Evolutionary conservation across 2,329 filamentous ascomycete genomes (phyloP), one percentile per base, ranked within the genome.

Genomic region (Alternaria atra): DNA sequence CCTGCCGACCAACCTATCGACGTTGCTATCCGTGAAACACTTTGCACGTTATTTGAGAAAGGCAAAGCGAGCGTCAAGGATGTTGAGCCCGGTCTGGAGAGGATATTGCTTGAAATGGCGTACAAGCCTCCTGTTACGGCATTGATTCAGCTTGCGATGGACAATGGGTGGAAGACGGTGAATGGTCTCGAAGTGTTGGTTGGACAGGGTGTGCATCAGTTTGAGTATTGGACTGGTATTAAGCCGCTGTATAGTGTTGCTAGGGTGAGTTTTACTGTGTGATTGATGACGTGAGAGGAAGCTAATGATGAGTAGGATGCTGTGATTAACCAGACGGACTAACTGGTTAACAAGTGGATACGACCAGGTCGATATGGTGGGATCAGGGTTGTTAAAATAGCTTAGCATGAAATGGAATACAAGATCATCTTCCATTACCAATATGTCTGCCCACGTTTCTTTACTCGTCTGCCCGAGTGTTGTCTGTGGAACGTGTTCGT

Each of bases 1-100:
- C 95, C 95, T 1, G 95, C 92, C 0, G 92, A 97, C 79, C 86
- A 86, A 63, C 91, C 94, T 0, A 91, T 98, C 63, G 94, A 97
- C 66, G 71, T 85, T 0, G 81, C 80, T 10, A 89, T 97, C 79
- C 84, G 86, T 23, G 87, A 89, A 68, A 83, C 91, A 2, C 80
- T 97, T 15, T 81, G 81, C 65, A 71, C 77, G 4, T 77, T 89
- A 58, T 87, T 89, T 64, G 73, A 78, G 25, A 76, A 73, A 39
- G 72, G 69, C 4, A 71, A 72, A 29, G 42, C 48, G 6, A 53
- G 47, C 3, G 54, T 61, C 4, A 52, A 47, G 63, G 55, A 53
- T n/a, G 66, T 66, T 27, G 60, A 65, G 12, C 55, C 57, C 1
- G 68, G 55, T 8, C 76, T 76, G 25, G 79, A 80, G 52, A 79